Evolutionary conservation across 2,329 filamentous ascomycete genomes (phyloP), one percentile per base, ranked within the genome.

Genomic region (Colletotrichum sp.): DNA sequence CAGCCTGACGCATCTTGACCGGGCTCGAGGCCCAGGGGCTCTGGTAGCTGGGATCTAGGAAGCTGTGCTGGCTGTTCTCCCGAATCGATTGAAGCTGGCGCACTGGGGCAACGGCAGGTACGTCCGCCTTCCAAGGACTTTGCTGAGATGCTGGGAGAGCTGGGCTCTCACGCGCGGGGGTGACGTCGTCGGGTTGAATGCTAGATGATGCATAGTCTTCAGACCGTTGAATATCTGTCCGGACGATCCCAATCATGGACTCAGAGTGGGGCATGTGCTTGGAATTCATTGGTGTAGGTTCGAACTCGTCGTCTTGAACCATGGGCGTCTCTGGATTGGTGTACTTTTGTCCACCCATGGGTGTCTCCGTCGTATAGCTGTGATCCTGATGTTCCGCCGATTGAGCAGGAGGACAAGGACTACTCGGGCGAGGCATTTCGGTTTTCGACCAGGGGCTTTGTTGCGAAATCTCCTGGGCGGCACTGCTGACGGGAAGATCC

Each of bases 21-120:
- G 69, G 28, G 77, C 76, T n/a, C 78, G 69, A 26, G 71, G 80
- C 38, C 77, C 74, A 82, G 78, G 71, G 71, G 9, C 74, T 76
- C 30, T 76, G 74, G 9, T 26, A 67, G n/a, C 32, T 24, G 14
- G 74, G 61, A 32, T 61, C 52, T 10, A 74, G n/a, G 12, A 55
- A 24, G 43, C 28, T 76, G 12, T 13, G 14, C 12, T 52, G n/a
- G 16, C n/a, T 28, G 18, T 18, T 24, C 30, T 73, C 43, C 3
- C 24, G 12, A 16, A 38, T 32, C 5, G 21, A 28, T 48, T 26
- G n/a, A 14, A 48, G 48, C 10, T 52, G 69, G 21, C 13, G 58
- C 30, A 26, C 6, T 59, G 28, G 58, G 55, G 43, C 13, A 18
- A 59, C 9, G 12, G 16, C 21, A 28, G 61, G 69, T 10, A 32